Conservation (phyloP, 805 yeast genomes). For the Candida chilensis region DNA sequence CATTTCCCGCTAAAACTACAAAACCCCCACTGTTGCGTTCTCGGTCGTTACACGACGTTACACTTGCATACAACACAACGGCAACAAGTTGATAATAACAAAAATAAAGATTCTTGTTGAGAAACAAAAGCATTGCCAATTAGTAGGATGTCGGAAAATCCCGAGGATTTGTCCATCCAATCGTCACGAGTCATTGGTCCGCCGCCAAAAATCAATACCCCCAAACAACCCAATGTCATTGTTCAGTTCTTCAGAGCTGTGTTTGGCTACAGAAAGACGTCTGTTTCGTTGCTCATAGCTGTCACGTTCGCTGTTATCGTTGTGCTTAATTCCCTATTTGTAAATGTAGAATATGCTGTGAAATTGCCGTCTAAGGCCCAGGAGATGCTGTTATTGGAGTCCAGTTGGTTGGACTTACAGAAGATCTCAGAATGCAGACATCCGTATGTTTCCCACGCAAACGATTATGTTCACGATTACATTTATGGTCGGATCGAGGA, state of each 20-base stretch:
- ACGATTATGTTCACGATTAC: constrained; percentile 69
- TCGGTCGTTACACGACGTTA: too few relatives aligned
- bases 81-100: too few relatives aligned
- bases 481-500: constrained; percentile 32
- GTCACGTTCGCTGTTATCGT: constrained; percentile 35
- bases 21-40: too few relatives aligned
- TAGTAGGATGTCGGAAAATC: too few relatives aligned
- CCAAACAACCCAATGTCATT: too few relatives aligned
- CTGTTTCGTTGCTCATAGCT: constrained; percentile 48
- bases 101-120: too few relatives aligned
- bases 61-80: too few relatives aligned
- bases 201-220: too few relatives aligned
- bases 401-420: constrained; percentile 69
- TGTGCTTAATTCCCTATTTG: constrained; percentile 24
- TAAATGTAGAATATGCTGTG: constrained; percentile 25
- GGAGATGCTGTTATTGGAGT: constrained; percentile 19
- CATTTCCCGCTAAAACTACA: too few relatives aligned
- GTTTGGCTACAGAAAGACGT: constrained; percentile 68
- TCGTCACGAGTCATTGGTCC: too few relatives aligned
- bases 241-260: constrained; percentile 28
- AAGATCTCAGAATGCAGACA: constrained; percentile 57
- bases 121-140: too few relatives aligned
- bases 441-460: constrained; percentile 71
- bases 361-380: constrained; percentile 32
- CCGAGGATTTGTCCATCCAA: too few relatives aligned